Conservation (phyloP, 768 basidiomycete species). For the Ramaria rubella region DNA sequence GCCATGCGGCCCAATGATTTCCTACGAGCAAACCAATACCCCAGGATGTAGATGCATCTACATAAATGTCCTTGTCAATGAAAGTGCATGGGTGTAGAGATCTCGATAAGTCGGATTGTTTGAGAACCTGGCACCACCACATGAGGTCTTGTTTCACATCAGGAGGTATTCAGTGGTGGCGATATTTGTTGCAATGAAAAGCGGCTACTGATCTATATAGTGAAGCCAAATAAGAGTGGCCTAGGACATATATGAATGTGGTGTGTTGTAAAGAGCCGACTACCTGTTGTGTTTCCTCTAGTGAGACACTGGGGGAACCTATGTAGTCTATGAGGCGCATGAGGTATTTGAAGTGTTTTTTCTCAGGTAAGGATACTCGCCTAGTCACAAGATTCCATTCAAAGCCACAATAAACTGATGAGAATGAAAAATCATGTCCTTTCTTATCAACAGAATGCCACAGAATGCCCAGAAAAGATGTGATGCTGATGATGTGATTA, state of each 20-base stretch:
- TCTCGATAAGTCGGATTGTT: not conserved
- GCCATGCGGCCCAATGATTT: conserved; percentile 4
- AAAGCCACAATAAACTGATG: not conserved
- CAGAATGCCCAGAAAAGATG: not conserved
- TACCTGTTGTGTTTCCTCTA: not conserved
- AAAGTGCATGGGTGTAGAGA: not conserved
- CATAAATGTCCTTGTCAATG: not conserved
- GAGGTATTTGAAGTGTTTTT: not conserved
- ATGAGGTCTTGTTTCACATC: not conserved
- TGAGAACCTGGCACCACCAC: not conserved
- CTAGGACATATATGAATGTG: conserved; percentile 24
- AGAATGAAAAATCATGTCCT: not conserved
- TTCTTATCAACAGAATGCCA: not conserved
- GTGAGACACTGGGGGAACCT: not conserved
- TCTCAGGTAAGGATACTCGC: not conserved
- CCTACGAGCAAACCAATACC: not conserved
- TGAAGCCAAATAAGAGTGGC: conserved; percentile 25
- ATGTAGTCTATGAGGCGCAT: not conserved
- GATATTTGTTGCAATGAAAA: conserved; percentile 15
- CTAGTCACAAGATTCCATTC: not conserved
- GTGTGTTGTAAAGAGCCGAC: conserved; percentile 27
- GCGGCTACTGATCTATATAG: conserved; percentile 24
- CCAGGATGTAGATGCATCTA: too few species aligned
- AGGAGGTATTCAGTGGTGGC: not conserved
- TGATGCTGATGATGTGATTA: not conserved